Conservation (phyloP, 148 eudicot species). For the Spergularia marina region DNA sequence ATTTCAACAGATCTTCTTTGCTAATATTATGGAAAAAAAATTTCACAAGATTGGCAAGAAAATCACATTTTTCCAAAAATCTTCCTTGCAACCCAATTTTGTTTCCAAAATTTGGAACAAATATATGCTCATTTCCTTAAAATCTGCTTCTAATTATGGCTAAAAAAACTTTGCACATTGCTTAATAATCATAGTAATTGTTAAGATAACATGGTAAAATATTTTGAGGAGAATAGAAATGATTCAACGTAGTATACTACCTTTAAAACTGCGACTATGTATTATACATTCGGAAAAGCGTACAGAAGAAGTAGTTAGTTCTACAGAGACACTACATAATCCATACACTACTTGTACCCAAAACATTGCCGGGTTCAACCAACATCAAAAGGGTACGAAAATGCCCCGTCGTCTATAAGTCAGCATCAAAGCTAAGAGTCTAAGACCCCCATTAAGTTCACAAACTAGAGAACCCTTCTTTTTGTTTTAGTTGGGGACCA, state of each 20-base stretch:
- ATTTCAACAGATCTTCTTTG: background rate
- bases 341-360: slow-evolving; percentile 21
- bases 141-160: slow-evolving; percentile 8
- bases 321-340: slow-evolving; percentile 6
- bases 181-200: background rate
- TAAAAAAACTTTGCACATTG: background rate
- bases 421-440: slow-evolving; percentile 17
- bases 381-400: slow-evolving; percentile 21
- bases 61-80: slow-evolving; percentile 1
- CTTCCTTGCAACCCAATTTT: background rate
- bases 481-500: slow-evolving; percentile 18
- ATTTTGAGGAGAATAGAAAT: no score
- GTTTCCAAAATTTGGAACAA: background rate
- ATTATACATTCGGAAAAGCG: slow-evolving; percentile 19
- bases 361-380: slow-evolving; percentile 15
- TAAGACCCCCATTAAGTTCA: background rate
- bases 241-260: no score
- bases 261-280: background rate
- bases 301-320: slow-evolving; percentile 22
- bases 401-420: slow-evolving; percentile 25
- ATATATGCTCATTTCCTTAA: background rate
- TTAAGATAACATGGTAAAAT: no score
- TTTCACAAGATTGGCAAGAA: slow-evolving; percentile 6
- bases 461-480: background rate
- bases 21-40: slow-evolving; percentile 4